Conservation (phyloP, 352 stramenopile genomes). For the Phytophthora quininea region DNA sequence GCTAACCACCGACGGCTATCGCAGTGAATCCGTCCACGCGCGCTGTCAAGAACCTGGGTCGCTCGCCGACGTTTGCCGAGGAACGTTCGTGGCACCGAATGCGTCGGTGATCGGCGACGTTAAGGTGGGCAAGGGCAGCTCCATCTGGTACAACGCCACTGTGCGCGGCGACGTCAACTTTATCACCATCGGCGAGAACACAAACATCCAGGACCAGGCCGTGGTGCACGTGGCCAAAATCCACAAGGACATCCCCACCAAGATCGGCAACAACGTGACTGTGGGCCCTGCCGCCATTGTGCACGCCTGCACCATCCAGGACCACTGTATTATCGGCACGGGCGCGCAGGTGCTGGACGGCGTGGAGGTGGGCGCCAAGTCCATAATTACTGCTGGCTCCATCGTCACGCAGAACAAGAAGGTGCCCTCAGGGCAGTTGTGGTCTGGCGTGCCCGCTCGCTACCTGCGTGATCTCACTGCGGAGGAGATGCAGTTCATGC, state of each 20-base stretch:
- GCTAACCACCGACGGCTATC: background rate
- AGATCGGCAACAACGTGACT: slow-evolving; percentile 92
- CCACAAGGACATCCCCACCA: slow-evolving; percentile 88
- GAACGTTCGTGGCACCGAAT: slow-evolving; percentile 91
- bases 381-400: slow-evolving; percentile 90
- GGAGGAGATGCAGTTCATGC: slow-evolving; percentile 90
- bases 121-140: slow-evolving; percentile 89
- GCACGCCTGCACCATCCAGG: slow-evolving; percentile 92
- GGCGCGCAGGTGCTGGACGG: slow-evolving; percentile 91
- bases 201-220: slow-evolving; percentile 92
- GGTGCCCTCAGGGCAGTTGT: slow-evolving; percentile 90
- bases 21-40: slow-evolving; percentile 87
- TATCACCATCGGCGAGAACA: slow-evolving; percentile 94
- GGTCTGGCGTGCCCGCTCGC: slow-evolving; percentile 83
- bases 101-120: slow-evolving; percentile 94
- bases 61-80: slow-evolving; percentile 59
- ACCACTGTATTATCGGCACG: slow-evolving; percentile 93
- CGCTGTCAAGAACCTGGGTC: slow-evolving; percentile 72
- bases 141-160: slow-evolving; percentile 94
- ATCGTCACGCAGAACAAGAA: slow-evolving; percentile 88
- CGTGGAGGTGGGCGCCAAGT: slow-evolving; percentile 85
- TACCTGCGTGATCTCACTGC: slow-evolving; percentile 86
- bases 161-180: slow-evolving; percentile 92
- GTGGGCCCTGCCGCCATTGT: slow-evolving; percentile 89
- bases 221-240: slow-evolving; percentile 96